Evolutionary conservation across 1,284 basidiomycete genomes (phyloP).

Genomic region (Malassezia nana): DNA sequence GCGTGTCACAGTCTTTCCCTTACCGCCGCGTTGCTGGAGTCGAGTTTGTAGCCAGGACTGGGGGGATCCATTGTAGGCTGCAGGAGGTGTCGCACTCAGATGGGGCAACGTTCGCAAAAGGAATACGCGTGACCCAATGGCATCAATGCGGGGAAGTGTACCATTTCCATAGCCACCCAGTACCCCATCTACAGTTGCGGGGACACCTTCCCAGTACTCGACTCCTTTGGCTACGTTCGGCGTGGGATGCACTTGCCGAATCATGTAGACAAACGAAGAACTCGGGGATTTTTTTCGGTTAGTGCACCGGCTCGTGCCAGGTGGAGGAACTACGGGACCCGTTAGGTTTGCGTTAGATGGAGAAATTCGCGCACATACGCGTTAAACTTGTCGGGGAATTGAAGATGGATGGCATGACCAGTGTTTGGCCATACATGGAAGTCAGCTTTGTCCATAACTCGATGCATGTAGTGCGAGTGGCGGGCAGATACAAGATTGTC

Average conservation of each 20-base stretch:
- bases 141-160: constrained; percentile 41
- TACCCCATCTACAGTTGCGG: constrained; percentile 44
- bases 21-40: constrained; percentile 28
- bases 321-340: no score
- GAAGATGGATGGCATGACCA: constrained; percentile 61
- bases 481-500: constrained; percentile 60
- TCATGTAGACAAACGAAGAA: no score
- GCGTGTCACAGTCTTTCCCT: constrained; percentile 28
- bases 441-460: constrained; percentile 62
- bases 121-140: constrained; percentile 43
- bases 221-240: constrained; percentile 43
- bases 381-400: constrained; percentile 48
- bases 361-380: constrained; percentile 15
- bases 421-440: constrained; percentile 58
- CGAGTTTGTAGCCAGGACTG: constrained; percentile 28
- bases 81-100: constrained; percentile 33
- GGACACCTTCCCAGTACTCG: constrained; percentile 43
- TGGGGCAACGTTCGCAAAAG: constrained; percentile 35
- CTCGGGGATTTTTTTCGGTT: no score
- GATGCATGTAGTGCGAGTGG: constrained; percentile 57
- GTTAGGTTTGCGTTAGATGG: neutral
- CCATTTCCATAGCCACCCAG: constrained; percentile 42
- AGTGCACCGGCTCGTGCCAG: no score
- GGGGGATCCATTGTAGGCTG: constrained; percentile 26
- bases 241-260: constrained; percentile 27